A percentile compares a stretch with the other conserved stretches of the same genome.
Conservation (phyloP, 345 rosid genomes). For the Noccaea caerulescens region DNA sequence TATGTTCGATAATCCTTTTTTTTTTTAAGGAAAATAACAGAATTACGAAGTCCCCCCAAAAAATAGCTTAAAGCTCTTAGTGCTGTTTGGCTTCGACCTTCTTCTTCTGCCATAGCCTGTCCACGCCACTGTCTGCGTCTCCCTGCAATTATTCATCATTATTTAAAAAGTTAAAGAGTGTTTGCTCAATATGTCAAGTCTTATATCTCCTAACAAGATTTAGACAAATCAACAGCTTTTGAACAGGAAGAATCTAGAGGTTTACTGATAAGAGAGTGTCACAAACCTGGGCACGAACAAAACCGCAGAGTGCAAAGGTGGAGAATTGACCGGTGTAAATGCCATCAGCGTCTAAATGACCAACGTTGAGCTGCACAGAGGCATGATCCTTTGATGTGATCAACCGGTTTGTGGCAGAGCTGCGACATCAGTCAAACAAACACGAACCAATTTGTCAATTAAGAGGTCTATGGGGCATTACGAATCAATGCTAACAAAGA, state of each 20-base stretch:
- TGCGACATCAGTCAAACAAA: constrained; percentile 34
- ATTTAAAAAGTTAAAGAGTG: background rate
- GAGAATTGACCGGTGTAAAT: constrained; percentile 52
- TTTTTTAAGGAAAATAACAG: background rate
- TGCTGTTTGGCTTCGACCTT: constrained; percentile 42
- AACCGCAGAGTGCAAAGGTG: constrained; percentile 71
- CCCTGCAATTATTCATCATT: constrained; percentile 48
- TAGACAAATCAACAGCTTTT: background rate
- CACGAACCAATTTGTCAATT: background rate
- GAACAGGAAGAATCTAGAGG: background rate
- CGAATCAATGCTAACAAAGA: background rate
- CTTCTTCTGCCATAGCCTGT: constrained; percentile 64
- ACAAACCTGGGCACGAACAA: constrained; percentile 71
- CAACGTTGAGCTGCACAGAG: constrained; percentile 53
- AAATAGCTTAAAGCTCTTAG: constrained; percentile 22
- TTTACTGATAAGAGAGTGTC: background rate
- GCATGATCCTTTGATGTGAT: constrained; percentile 63
- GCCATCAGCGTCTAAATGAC: constrained; percentile 66
- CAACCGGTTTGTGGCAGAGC: constrained; percentile 71
- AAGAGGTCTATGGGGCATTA: background rate
- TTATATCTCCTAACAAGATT: background rate
- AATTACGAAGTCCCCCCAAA: background rate
- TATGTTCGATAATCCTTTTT: background rate
- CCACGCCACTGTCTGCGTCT: constrained; percentile 69
- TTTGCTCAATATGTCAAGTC: background rate